Evolutionary conservation across 2,329 filamentous ascomycete species (phyloP).

Genomic region (Macrophomina phaseolina): DNA sequence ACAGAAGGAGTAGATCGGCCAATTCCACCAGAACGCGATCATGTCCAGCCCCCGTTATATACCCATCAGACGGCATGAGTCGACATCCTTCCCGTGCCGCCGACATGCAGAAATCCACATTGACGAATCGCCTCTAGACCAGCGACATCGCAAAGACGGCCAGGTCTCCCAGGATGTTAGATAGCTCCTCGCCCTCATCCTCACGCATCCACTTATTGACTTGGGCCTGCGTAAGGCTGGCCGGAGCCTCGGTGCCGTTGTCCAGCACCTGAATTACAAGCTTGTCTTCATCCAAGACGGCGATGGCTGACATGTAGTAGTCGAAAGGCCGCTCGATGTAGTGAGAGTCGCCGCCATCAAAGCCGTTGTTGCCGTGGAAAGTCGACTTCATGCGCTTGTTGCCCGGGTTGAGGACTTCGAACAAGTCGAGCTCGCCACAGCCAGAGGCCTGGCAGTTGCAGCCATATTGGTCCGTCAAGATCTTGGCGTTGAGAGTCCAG

Average conservation of each 20-base stretch:
- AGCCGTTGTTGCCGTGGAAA: slow-evolving; percentile 63
- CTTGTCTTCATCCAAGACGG: slow-evolving; percentile 40
- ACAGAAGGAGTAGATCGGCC: slow-evolving; percentile 22
- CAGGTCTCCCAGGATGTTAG: slow-evolving; percentile 39
- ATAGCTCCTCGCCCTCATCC: slow-evolving; percentile 42
- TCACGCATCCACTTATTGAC: slow-evolving; percentile 35
- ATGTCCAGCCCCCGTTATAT: slow-evolving; percentile 19
- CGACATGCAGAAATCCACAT: background rate
- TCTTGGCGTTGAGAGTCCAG: slow-evolving; percentile 77
- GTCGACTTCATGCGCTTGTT: slow-evolving; percentile 72
- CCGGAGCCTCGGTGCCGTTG: slow-evolving; percentile 47
- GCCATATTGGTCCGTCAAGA: slow-evolving; percentile 73
- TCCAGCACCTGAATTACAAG: slow-evolving; percentile 55
- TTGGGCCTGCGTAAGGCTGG: slow-evolving; percentile 11
- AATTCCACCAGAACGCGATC: slow-evolving; percentile 9
- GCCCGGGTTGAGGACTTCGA: slow-evolving; percentile 71
- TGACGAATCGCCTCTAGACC: background rate
- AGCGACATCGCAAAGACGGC: slow-evolving; percentile 27
- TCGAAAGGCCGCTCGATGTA: slow-evolving; percentile 72
- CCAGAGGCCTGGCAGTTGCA: slow-evolving; percentile 76
- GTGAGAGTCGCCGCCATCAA: slow-evolving; percentile 69
- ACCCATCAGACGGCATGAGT: background rate
- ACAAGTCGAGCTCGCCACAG: slow-evolving; percentile 78
- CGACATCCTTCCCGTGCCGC: no score
- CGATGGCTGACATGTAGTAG: slow-evolving; percentile 66